These are phyloP conservation scores for Pichia sp. DNA, from an alignment of 1,139 yeast species.

Conservation along the genomic window DNA sequence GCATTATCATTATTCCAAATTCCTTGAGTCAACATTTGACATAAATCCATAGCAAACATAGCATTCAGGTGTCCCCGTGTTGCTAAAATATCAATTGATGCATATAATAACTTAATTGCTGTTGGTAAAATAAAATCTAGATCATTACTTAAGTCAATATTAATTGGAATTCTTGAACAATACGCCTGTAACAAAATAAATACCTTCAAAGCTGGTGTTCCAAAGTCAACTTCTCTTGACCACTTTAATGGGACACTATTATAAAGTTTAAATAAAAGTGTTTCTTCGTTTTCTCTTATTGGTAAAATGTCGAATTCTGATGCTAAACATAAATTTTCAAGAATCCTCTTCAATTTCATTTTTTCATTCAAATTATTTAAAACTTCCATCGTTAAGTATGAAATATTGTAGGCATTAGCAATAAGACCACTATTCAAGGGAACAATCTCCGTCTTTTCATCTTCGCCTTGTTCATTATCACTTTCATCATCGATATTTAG, in stretches of 20 bases:
- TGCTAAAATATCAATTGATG: constrained; percentile 68
- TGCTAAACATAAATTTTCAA: constrained; percentile 63
- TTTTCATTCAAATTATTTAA: constrained; percentile 46
- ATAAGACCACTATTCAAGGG: constrained; percentile 70
- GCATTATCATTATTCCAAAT: constrained; percentile 80
- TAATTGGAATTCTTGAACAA: constrained; percentile 55
- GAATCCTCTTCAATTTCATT: constrained; percentile 53
- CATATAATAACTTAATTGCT: constrained; percentile 49
- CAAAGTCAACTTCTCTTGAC: constrained; percentile 33
- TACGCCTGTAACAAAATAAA: constrained; percentile 78
- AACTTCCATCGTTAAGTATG: constrained; percentile 60
- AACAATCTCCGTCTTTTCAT: constrained; percentile 39
- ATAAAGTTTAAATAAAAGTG: constrained; percentile 44
- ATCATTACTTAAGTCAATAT: constrained; percentile 56
- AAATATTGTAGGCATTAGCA: constrained; percentile 63
- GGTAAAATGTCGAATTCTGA: constrained; percentile 63
- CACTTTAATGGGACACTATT: constrained; percentile 57
- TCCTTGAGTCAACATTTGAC: constrained; percentile 86
- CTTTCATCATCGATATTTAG: constrained; percentile 37
- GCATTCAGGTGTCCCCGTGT: constrained; percentile 79
- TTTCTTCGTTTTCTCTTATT: constrained; percentile 54
- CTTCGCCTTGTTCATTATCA: constrained; percentile 27
- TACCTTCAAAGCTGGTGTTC: constrained; percentile 60
- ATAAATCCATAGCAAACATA: constrained; percentile 75
- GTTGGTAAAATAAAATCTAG: constrained; percentile 44